Evolutionary conservation across 2,329 filamentous ascomycete species (phyloP).

Genomic region (Verticillium tricorpus): DNA sequence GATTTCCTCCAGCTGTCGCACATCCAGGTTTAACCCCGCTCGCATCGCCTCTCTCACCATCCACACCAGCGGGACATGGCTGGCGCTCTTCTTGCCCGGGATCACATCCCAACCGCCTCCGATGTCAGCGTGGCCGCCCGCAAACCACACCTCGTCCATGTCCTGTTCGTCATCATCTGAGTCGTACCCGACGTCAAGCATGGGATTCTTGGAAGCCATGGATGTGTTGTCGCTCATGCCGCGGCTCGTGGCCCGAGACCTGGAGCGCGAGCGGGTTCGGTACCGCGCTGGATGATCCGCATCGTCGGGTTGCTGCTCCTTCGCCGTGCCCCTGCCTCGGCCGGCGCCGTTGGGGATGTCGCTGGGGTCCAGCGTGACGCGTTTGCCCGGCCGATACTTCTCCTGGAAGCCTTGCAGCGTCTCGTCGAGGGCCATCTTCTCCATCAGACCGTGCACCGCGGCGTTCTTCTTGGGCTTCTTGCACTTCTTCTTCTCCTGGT

Average conservation of each 20-base stretch:
- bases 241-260: conserved; percentile 9
- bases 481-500: conserved; percentile 34
- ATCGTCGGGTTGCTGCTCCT: conserved; percentile 5
- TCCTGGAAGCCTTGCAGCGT: conserved; percentile 22
- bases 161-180: conserved; percentile 56
- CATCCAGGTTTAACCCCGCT: conserved; percentile 68
- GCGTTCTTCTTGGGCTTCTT: conserved; percentile 15
- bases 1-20: conserved; percentile 61
- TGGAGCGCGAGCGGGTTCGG: conserved; percentile 28
- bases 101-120: conserved; percentile 69
- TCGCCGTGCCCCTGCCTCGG: conserved; percentile 2
- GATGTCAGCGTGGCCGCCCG: conserved; percentile 73
- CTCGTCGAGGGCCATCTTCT: conserved; percentile 14
- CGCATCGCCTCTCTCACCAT: conserved; percentile 57
- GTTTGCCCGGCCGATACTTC: conserved; percentile 27
- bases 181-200: conserved; percentile 31
- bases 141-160: conserved; percentile 77
- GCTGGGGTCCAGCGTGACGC: conserved; percentile 9
- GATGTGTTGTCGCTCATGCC: conserved; percentile 6
- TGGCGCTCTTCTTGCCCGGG: conserved; percentile 54
- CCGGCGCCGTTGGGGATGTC: conserved; percentile 3
- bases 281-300: conserved; percentile 36
- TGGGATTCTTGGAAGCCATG: conserved; percentile 6
- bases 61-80: conserved; percentile 65
- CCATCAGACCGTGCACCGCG: conserved; percentile 15